Evolutionary conservation across 768 basidiomycete species (phyloP), one percentile per base, ranked within the genome.

Genomic region (Mycena chlorophos): DNA sequence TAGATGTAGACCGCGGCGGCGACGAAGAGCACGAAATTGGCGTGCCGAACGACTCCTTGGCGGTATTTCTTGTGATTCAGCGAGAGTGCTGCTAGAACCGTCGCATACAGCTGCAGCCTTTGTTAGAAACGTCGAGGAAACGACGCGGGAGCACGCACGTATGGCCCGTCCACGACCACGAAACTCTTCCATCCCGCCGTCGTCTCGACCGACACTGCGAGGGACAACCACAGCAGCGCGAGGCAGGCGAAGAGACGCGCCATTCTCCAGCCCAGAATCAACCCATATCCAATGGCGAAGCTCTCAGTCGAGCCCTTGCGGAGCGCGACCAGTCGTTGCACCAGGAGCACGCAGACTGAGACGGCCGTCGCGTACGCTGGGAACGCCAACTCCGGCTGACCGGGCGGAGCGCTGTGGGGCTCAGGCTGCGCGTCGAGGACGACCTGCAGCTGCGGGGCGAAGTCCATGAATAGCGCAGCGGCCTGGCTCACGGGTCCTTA

Each of bases 1-100:
- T 83, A 84, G 26, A 68, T 63, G 63, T 81, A 88, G 1, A 85
- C 72, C 0, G 50, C 59, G 72, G 58, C 72, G 55, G 63, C 69
- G 52, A 53, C 73, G 31, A 74, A 29, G 3, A 75, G 61, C 2
- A 75, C 28, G 25, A 46, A 46, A 25, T 46, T 46, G 12, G 45
- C 45, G 45, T 46, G 45, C 23, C 45, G 8, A 6, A 46, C 45
- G 45, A 46, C 23, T 4, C 23, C 5, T 19, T 46, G 45, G 6
- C 45, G 45, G 22, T 46, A 46, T 6, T 23, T 22, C 23, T 19
- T 25, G 6, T 20, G 45, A 25, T 23, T 14, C 5, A 46, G 45
- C 23, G 45, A 6, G 23, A 27, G 26, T 5, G 27, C 12, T 6
- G 45, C 8, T 5, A 46, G 45, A 6, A 46, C 12, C 12, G 45